Evolutionary conservation across 139 green algal species (phyloP), one percentile per base, ranked within the genome.

Genomic region (Diplosphaera chodatii): DNA sequence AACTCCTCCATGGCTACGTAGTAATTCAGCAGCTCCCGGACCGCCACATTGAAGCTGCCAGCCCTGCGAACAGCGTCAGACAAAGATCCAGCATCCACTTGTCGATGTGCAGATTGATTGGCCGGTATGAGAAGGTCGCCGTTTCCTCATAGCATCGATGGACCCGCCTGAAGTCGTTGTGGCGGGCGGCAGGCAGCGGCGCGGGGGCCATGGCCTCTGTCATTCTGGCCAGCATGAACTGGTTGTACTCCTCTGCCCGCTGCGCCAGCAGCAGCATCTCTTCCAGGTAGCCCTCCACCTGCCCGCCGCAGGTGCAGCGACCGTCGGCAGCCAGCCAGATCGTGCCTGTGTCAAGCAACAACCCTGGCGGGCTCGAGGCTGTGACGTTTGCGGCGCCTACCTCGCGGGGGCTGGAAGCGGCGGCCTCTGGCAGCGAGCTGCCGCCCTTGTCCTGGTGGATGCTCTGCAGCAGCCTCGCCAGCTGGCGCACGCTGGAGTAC

Each of bases 1-100:
- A 89, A 90, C 76, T 98, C 93, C 83, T 98, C 94, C 75, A 98
- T 82, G 28, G 77, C 74, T 62, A 96, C 83, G 80, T 97, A 98
- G 78, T 91, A 88, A 2, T 78, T 81, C 22, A 92, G 70, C 70
- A 98, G 79, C 84, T 98, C 94, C 3, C 88, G 78, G 59, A 93
- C 74, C 1, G 76, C 63, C 21, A 88, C 77, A 71, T 83, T 88
- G 64, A 97, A 90, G 30, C 55, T 31, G 40, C 80, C 77, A 63
- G 63, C 55, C 48, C 48, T 59, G 30, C 73, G 77, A 29, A 3
- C 18, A 27, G 48, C 4, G 48, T n/a, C 18, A 27, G n/a, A n/a
- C n/a, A n/a, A n/a, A n/a, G n/a, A n/a, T n/a, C n/a, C 16, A 23
- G 13, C 18, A 59, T n/a, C 18, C n/a, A n/a, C 16, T 59, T 23